phyloP scores from a whole-genome alignment of 164 flowering plant species.

The Cinnamomum chago region DNA sequence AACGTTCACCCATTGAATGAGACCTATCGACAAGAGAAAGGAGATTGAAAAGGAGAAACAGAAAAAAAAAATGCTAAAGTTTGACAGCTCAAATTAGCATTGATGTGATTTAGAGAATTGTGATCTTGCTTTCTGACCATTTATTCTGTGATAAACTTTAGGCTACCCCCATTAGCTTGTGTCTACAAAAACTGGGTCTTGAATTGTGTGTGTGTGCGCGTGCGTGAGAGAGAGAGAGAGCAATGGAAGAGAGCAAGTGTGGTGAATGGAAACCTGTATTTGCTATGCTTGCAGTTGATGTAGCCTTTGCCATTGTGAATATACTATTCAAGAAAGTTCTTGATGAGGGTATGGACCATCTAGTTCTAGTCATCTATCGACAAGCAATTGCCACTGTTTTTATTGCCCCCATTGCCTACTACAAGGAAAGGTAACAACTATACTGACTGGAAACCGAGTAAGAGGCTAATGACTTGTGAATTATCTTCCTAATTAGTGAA shows the following conservation, averaged over 20 bases:
- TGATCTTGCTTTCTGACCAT: no score
- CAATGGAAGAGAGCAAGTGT: slow-evolving; percentile 30
- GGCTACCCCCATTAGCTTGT: no score
- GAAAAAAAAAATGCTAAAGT: no score
- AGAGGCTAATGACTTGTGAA: background rate
- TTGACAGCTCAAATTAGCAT: no score
- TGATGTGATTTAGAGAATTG: no score
- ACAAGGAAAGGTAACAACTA: slow-evolving; percentile 49
- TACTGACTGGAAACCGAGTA: background rate
- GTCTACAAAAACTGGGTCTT: no score
- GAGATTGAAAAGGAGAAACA: no score
- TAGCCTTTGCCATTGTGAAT: slow-evolving; percentile 56
- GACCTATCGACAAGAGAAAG: no score
- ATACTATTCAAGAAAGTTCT: slow-evolving; percentile 65
- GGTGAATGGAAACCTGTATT: slow-evolving; percentile 49
- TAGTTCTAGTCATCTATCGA: slow-evolving; percentile 61
- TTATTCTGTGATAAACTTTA: no score
- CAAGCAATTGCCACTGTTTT: slow-evolving; percentile 40
- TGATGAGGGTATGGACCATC: slow-evolving; percentile 45
- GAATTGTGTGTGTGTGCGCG: no score
- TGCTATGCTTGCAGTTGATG: slow-evolving; percentile 47
- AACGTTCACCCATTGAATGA: no score
- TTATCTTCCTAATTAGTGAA: background rate
- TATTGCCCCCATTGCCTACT: slow-evolving; percentile 65
- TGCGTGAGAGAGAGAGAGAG: background rate